phyloP scores from a whole-genome alignment of 768 basidiomycete genomes.

The Mycena vulgaris region DNA sequence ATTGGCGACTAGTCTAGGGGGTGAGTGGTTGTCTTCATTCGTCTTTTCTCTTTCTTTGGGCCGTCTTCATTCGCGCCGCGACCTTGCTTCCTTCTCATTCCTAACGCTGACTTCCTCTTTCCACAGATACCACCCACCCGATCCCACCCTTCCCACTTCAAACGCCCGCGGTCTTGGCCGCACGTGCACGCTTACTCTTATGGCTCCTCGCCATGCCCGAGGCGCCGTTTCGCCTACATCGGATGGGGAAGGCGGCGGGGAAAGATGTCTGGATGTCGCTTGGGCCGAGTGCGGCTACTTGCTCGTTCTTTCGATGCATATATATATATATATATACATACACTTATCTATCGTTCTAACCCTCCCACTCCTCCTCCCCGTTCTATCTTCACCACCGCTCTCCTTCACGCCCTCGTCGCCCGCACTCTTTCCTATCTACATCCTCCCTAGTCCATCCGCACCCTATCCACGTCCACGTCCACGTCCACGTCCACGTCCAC shows the following conservation, averaged over 20 bases:
- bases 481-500: neutral
- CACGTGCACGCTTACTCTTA: neutral
- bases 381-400: neutral
- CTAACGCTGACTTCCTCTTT: slow-evolving; percentile 9
- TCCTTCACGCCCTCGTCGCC: neutral
- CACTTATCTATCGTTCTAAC: slow-evolving; percentile 6
- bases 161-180: slow-evolving; percentile 10
- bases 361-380: slow-evolving; percentile 8
- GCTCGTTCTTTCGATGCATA: slow-evolving; percentile 5
- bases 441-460: slow-evolving; percentile 12
- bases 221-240: slow-evolving; percentile 9
- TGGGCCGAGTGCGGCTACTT: slow-evolving; percentile 13
- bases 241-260: slow-evolving; percentile 12
- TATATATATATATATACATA: neutral
- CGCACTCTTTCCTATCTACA: slow-evolving; percentile 8
- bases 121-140: slow-evolving; percentile 5
- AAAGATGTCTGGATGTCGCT: slow-evolving; percentile 12
- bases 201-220: neutral
- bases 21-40: slow-evolving; percentile 19
- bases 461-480: slow-evolving; percentile 14
- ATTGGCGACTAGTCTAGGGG: slow-evolving; percentile 12
- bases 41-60: slow-evolving; percentile 1
- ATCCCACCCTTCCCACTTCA: neutral
- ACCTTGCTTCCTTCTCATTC: slow-evolving; percentile 8
- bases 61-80: slow-evolving; percentile 11